Evolutionary conservation across 2,329 filamentous ascomycete species (phyloP), one percentile per base, ranked within the genome.

Genomic region (Aspergillus piperis): DNA sequence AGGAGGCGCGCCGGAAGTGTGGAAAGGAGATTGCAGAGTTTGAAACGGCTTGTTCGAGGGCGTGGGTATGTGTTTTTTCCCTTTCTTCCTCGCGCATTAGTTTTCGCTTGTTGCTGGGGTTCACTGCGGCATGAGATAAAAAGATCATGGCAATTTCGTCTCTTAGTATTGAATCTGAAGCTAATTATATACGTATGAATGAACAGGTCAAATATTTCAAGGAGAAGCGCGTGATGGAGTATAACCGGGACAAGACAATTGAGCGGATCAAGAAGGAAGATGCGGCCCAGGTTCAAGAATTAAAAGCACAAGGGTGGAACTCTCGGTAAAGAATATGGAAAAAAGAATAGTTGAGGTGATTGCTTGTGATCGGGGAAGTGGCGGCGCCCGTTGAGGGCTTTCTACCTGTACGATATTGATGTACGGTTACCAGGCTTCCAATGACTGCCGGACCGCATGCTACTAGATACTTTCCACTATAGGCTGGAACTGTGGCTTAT

Each of bases 181-280:
- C 64, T 67, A 62, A 66, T 57, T 44, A 15, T 58, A 50, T 19
- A 50, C 23, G 13, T 48, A 6, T 4, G 3, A 13, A n/a, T 30
- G 67, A 57, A 57, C 69, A 95, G 91, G 90, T 97, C 62, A 92
- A 92, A 78, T 98, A 99, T 78, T 99, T 99, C 80, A 97, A 98
- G 82, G 93, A 97, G 78, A 90, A 92, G 80, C 85, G 95, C 70
- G 91, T 98, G 38, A 94, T 96, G 79, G 95, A 99, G 69, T 85
- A 90, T 72, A 90, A 96, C 70, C 92, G 94, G 78, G 89, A 90
- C 71, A 83, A 88, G 78, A 90, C 91, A 23, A 81, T 96, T 65
- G 88, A 90, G 69, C 86, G 87, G 73, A 85, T 96, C 69, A 84
- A 89, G 73, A 84, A 83, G 50, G 89, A 94, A 75, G 90, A 90